These are phyloP conservation scores for Quercus parvula DNA, from an alignment of 306 rosid species.

Conservation along the genomic window DNA sequence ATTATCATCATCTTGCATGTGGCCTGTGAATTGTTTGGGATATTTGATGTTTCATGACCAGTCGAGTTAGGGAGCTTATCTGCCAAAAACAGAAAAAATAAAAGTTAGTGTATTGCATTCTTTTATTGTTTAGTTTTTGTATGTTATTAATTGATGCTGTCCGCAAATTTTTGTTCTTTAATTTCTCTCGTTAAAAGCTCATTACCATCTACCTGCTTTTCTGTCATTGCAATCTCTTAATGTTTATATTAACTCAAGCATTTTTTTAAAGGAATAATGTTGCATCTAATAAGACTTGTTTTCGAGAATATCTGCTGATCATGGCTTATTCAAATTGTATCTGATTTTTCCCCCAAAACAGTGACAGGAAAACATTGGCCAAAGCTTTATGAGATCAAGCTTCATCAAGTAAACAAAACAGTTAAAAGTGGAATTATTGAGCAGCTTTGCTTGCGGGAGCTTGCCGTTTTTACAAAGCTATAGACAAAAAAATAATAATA, in stretches of 20 bases:
- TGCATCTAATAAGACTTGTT: not conserved
- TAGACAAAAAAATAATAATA: not conserved
- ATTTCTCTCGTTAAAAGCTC: not conserved
- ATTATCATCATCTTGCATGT: too few species aligned
- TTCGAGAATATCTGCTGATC: not conserved
- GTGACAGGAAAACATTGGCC: constrained; percentile 98
- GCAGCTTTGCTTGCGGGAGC: constrained; percentile 52
- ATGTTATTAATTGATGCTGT: not conserved
- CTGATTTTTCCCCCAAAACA: constrained; percentile 33
- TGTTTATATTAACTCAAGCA: not conserved
- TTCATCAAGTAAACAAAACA: constrained; percentile 35
- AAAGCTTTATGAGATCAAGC: constrained; percentile 68
- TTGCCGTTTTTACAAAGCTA: constrained; percentile 31
- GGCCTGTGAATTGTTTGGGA: too few species aligned
- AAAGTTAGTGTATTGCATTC: not conserved
- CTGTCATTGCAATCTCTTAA: not conserved
- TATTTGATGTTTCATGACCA: too few species aligned
- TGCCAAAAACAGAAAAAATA: too few species aligned
- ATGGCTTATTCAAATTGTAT: not conserved
- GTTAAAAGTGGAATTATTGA: constrained; percentile 35
- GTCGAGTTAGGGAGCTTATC: too few species aligned
- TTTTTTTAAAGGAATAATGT: not conserved
- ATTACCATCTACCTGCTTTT: not conserved
- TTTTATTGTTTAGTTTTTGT: not conserved
- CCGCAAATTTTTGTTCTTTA: not conserved